Evolutionary conservation across 768 basidiomycete genomes (phyloP).

Genomic region (Rhodotorula paludigena): DNA sequence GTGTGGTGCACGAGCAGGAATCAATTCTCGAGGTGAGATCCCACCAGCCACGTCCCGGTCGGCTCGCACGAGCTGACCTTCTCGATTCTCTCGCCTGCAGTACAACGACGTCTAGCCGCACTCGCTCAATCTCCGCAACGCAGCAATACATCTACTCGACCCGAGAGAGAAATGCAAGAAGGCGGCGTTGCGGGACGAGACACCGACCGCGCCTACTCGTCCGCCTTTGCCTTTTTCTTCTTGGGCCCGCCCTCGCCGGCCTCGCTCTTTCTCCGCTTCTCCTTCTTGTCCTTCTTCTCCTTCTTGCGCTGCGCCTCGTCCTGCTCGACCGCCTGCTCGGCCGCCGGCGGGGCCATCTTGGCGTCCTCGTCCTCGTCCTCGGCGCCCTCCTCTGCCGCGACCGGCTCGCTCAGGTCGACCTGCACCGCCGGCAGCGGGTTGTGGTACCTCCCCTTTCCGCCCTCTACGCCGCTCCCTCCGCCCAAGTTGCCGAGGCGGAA

Average conservation of each 20-base stretch:
- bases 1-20: neutral
- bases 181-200: no score
- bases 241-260: no score
- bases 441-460: constrained; percentile 20
- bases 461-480: constrained; percentile 13
- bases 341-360: neutral
- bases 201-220: no score
- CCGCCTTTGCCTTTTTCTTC: constrained; percentile 1
- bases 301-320: constrained; percentile 1
- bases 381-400: no score
- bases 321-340: neutral
- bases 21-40: constrained; percentile 22
- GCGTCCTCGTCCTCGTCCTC: neutral
- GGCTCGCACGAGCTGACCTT: no score
- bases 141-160: no score
- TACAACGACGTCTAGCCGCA: neutral
- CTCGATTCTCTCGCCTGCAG: neutral
- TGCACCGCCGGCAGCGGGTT: neutral
- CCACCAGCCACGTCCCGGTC: no score
- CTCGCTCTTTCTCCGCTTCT: neutral
- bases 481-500: constrained; percentile 11
- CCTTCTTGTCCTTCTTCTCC: constrained; percentile 11
- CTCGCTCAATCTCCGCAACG: no score
- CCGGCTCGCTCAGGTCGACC: neutral
- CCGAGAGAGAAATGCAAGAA: neutral